A percentile compares a stretch with the other conserved stretches of the same genome.
Evolutionary conservation across 2,329 filamentous ascomycete genomes (phyloP).

Genomic region (Neonectria hederae): DNA sequence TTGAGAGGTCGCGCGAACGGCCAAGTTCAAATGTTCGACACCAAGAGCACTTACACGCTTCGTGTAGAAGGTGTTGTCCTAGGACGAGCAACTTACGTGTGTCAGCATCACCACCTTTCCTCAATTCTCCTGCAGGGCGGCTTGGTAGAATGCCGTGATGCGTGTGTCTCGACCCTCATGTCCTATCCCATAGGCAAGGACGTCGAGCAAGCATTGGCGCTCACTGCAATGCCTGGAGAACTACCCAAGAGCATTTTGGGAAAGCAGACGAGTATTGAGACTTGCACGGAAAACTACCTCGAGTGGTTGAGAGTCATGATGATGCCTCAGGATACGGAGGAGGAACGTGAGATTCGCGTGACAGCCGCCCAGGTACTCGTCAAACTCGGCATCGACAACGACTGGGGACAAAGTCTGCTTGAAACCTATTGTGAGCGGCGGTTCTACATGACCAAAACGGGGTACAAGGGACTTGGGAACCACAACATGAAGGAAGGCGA

Average conservation of each 20-base stretch:
- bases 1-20: conserved; percentile 1
- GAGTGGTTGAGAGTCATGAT: conserved; percentile 15
- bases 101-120: conserved; percentile 23
- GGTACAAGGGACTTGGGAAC: conserved; percentile 34
- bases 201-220: conserved; percentile 25
- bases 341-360: conserved; percentile 2
- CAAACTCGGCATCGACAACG: conserved; percentile 15
- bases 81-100: conserved; percentile 21
- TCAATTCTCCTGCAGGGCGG: conserved; percentile 7
- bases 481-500: conserved; percentile 26
- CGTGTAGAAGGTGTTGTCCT: conserved; percentile 19
- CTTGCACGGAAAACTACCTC: conserved; percentile 26
- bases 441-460: conserved; percentile 25
- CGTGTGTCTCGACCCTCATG: conserved; percentile 14
- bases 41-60: background rate
- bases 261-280: conserved; percentile 5
- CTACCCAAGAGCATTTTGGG: background rate
- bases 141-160: conserved; percentile 13
- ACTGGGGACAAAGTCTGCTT: conserved; percentile 14
- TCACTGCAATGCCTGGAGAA: conserved; percentile 23
- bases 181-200: conserved; percentile 28
- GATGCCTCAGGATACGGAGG: conserved; percentile 10
- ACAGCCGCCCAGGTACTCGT: background rate
- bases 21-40: conserved; percentile 13
- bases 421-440: conserved; percentile 28